Conservation (phyloP, 164 flowering plant species). For the Vitis labrusca region DNA sequence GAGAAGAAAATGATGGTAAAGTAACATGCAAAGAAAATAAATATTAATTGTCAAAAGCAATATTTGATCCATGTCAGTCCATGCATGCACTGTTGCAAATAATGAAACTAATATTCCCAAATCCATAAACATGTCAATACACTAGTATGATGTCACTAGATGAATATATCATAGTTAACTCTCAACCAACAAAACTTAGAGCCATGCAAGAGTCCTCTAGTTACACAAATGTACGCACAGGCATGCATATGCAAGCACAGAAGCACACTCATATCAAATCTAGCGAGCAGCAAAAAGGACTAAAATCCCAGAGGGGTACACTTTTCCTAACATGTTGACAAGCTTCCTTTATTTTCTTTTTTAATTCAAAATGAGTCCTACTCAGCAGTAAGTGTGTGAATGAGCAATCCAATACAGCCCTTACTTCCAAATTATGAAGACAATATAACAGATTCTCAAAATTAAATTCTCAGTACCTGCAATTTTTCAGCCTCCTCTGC, state of each 20-base stretch:
- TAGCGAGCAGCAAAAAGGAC: no score
- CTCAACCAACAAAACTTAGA: no score
- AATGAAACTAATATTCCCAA: not conserved
- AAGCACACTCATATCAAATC: no score
- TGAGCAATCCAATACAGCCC: not conserved
- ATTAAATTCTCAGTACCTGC: conserved; percentile 41
- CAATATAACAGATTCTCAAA: no score
- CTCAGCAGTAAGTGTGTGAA: not conserved
- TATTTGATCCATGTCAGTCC: not conserved
- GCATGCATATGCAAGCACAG: no score
- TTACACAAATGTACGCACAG: no score
- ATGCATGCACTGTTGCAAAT: not conserved
- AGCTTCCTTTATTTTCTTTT: no score
- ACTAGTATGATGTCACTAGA: no score
- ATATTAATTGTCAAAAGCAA: not conserved
- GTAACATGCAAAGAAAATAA: not conserved
- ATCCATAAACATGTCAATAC: not conserved
- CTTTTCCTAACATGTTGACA: no score
- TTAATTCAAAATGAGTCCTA: not conserved
- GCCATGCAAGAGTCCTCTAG: no score
- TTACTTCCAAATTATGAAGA: not conserved
- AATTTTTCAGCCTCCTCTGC: conserved; percentile 80
- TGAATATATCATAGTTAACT: no score
- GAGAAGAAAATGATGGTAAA: not conserved
- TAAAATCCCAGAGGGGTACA: no score